Base-by-base conservation (phyloP, 108 stramenopile genomes). In the Nitzschia inconspicua region DNA sequence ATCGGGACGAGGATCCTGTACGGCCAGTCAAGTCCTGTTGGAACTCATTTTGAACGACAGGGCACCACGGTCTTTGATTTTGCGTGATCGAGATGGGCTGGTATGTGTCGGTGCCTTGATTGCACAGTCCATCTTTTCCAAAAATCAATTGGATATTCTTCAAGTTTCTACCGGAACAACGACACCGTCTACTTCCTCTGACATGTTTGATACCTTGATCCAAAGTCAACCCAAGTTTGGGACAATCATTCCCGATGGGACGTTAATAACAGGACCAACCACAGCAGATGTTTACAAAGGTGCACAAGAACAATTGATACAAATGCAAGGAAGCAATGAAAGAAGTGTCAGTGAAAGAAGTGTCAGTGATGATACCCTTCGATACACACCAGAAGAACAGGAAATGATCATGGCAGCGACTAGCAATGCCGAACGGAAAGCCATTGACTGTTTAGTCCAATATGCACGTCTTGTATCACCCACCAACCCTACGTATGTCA, bases 1-100 rank as follows among this genome's bases (percentile, higher is more conserved):
- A 2, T 78, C 78, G 18, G 91, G 91, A 1, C 55, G 91, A 42
- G 88, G 91, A 19, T 84, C 82, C 20, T 93, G 86, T 52, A 93
- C 91, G 8, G 91, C 82, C 27, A 79, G 77, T 0, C 91, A 93
- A 57, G 88, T 89, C 0, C 36, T 93, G 64, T 59, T 89, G 46
- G 86, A 93, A 40, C 58, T 93, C 23, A 84, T 89, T 40, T 49
- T 88, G 29, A 82, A 84, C 60, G 57, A 68, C 5, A 74, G 66
- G 0, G 82, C 77, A 0, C 91, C 91, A 0, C 9, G 28, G 14
- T 86, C 86, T 3, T 65, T 93, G 47, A 51, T 93, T 44, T 34
- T 85, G 10, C 44, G 88, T 18, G 82, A 85, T 48, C 43, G 52
- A 6, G 91, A 89, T 70, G 66, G 75, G 8, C 71, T 89, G 24